These are phyloP conservation scores for Boletus sp. DNA, from an alignment of 1,284 basidiomycete species.

Conservation along the genomic window DNA sequence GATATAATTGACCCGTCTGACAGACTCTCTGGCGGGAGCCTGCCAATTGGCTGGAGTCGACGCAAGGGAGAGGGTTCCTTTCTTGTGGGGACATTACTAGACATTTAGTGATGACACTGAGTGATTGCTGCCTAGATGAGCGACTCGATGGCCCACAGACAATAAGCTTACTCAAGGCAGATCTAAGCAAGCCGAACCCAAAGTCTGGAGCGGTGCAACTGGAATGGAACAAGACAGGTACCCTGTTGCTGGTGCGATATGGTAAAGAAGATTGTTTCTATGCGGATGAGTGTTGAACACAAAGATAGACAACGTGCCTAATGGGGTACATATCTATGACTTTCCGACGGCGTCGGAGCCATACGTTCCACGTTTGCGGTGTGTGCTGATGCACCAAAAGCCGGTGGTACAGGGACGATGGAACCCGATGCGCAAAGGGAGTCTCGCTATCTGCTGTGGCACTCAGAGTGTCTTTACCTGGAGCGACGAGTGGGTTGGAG, in stretches of 20 bases:
- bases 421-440: conserved; percentile 74
- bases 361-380: conserved; percentile 56
- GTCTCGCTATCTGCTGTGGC: conserved; percentile 66
- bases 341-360: conserved; percentile 54
- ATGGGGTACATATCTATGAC: conserved; percentile 55
- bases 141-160: conserved; percentile 54
- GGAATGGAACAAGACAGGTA: conserved; percentile 75
- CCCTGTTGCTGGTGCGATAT: conserved; percentile 65
- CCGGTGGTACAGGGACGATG: conserved; percentile 62
- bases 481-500: conserved; percentile 76
- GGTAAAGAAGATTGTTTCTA: conserved; percentile 37
- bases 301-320: conserved; percentile 55
- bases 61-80: conserved; percentile 75
- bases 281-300: conserved; percentile 4
- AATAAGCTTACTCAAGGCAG: conserved; percentile 45
- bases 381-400: conserved; percentile 60
- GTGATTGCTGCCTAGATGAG: conserved; percentile 47
- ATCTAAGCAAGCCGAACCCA: conserved; percentile 56
- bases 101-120: conserved; percentile 2
- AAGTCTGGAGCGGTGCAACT: conserved; percentile 66
- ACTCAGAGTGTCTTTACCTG: conserved; percentile 68
- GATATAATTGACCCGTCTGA: conserved; percentile 1
- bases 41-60: conserved; percentile 72
- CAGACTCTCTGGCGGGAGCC: conserved; percentile 82
- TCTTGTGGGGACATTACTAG: conserved; percentile 52